Evolutionary conservation across 768 basidiomycete species (phyloP), one percentile per base, ranked within the genome.

Genomic region (Mycena crocata): DNA sequence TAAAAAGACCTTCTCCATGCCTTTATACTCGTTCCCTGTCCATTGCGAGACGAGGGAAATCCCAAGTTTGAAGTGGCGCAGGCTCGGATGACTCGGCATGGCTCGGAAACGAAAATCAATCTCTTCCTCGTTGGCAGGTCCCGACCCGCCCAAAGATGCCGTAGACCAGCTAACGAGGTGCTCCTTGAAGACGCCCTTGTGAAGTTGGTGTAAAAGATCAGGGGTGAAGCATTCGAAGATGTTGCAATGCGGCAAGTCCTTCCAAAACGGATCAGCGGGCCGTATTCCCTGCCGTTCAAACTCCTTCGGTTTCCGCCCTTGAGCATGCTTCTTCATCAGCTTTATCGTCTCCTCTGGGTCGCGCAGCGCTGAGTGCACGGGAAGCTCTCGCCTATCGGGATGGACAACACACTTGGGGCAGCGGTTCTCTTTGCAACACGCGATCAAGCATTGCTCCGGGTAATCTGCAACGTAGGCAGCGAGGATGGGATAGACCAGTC

Each of bases 161-260:
- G 74, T 71, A 8, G 70, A 66, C 84, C 83, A 86, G 1, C 57
- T 70, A 0, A 81, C 72, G 1, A 83, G 49, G 58, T 86, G 84
- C 49, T 84, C 80, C 50, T 82, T 82, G 76, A 86, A 84, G 17
- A 85, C 66, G 0, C 85, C 85, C 58, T 87, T 84, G 72, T 85
- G 81, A 0, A 87, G 70, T 66, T 87, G 84, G 69, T 87, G 85
- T 3, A 87, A 76, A 23, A 85, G 48, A 64, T 86, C 82, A 0
- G 85, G 84, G 0, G 80, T 83, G 28, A 86, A 73, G 45, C 69
- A 75, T 0, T 51, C 0, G 71, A 82, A 83, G 45, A 86, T 86
- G 64, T 85, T 62, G 66, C 73, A 71, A 64, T 81, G 78, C 0
- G 82, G 83, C 0, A 85, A 71, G 40, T 80, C 67, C 0, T 51